These are phyloP conservation scores for Dictyostelium firmibasis DNA, from an alignment of 78 protist species.

Conservation along the genomic window DNA sequence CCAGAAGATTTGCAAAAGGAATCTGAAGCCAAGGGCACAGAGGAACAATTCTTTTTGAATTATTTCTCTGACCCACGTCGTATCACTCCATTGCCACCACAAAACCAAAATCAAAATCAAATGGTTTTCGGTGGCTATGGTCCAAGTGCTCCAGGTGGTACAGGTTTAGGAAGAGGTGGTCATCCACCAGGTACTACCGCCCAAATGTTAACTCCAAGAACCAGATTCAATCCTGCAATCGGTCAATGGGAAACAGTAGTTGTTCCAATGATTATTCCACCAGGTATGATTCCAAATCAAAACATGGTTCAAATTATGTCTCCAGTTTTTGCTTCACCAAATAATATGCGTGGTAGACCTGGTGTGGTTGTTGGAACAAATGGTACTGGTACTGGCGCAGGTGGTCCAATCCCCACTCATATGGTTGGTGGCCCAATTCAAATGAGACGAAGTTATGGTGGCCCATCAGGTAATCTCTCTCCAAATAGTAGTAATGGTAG, in stretches of 20 bases:
- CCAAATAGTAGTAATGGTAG: not conserved
- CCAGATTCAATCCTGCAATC: constrained; percentile 21
- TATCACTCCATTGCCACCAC: constrained; percentile 28
- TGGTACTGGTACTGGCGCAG: not conserved
- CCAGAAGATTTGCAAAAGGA: constrained; percentile 59
- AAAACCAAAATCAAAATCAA: constrained; percentile 1
- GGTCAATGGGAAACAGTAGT: constrained; percentile 34
- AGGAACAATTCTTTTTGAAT: constrained; percentile 78
- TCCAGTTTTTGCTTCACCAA: constrained; percentile 41
- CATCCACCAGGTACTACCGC: not conserved
- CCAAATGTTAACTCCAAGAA: not conserved
- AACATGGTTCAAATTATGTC: not conserved
- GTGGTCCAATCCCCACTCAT: not conserved
- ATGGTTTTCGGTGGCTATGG: not conserved
- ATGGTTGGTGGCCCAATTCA: not conserved
- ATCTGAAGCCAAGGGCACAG: constrained; percentile 25
- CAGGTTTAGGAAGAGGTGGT: not conserved
- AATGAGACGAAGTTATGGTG: constrained; percentile 9
- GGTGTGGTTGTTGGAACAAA: not conserved
- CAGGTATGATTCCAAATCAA: constrained; percentile 6
- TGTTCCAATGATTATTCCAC: constrained; percentile 25
- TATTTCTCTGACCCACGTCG: constrained; percentile 66
- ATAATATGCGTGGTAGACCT: constrained; percentile 18
- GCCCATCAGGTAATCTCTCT: not conserved
- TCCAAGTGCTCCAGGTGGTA: not conserved